Evolutionary conservation across 1,139 yeast genomes (phyloP), one percentile per base, ranked within the genome.

Genomic region (Arxiozyma telluris): DNA sequence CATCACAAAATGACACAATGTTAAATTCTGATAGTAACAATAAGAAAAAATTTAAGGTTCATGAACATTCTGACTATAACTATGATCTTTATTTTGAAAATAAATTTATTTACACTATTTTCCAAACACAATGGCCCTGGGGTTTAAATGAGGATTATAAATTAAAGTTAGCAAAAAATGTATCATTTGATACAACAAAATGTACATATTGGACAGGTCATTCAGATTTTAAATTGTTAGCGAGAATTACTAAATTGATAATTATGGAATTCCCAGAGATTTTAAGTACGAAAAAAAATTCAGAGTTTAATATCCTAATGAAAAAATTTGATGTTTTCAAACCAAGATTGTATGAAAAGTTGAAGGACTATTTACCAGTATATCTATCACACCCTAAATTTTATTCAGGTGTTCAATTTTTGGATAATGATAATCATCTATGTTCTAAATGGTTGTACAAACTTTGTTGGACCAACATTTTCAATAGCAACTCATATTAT

Each of bases 361-460:
- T 61, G 18, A 45, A 55, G 4, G 41, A 47, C 4, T 12, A 44
- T 4, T 49, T 62, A 22, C 61, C 64, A 3, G 34, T 42, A 30
- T 50, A 46, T 27, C 39, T 53, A 20, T 38, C 42, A 17, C 17
- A 46, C 9, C 22, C 5, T 20, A 38, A 34, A 4, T 34, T 46
- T 15, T 34, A 17, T 34, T 18, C 22, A 27, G 42, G 42, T 7
- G 38, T 46, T 34, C 15, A 34, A 30, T 21, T 49, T 18, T 30
- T 17, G 39, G 39, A 34, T 17, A 20, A 23, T 21, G 43, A 25
- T 84, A 57, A 72, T 67, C 53, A 20, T 15, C 83, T 87, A 58
- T 67, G 93, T 0, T 72, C 87, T 43, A 90, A 91, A 0, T 89
- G 96, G 96, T 84, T 87, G 65, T 75, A 79, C 48, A 79, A 87